Base-by-base conservation (phyloP, 2,329 filamentous ascomycete genomes). In the Aspergillus sp. region DNA sequence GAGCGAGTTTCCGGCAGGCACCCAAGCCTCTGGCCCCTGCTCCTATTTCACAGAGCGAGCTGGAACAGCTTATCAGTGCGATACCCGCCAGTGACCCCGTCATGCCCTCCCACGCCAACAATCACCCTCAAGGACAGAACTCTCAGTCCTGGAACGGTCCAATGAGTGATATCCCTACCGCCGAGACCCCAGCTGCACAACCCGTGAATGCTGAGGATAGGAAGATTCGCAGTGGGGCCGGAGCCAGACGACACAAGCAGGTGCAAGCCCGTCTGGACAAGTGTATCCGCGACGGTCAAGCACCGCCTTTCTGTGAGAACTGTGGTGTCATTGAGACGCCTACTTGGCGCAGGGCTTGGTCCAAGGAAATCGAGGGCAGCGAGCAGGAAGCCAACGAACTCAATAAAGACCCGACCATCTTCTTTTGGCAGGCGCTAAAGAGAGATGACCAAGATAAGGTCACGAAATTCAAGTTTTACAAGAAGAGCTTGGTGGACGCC, bases 251-350 rank as follows among this genome's bases (percentile, higher is more conserved):
- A 82, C 89, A 78, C 74, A 90, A 90, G 63, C 78, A 83, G 57
- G 85, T 88, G 52, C 80, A 84, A 63, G 80, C 83, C 24, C 81
- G 81, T 53, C 73, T 88, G 22, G 78, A 85, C 47, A 74, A 78
- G 57, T 82, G 84, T 22, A 87, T 98, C 56, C 83, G 83, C n/a
- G 86, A 87, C 56, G 95, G 95, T 5, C 85, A 92, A 65, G 89
- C 93, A 81, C 95, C 95, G 0, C 89, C 90, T 1, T 98, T 89
- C 70, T 99, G 95, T 74, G 86, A 86, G 63, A 96, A 98, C 69
- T 99, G 95, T 69, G 95, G 95, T 6, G 90, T 92, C 6, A 96
- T 99, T 58, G 91, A 98, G 69, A 99, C 95, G 0, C 91, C 94
- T 0, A 97, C 94, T 0, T 99, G 95, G 95, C 88, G 95, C 61